Percentiles rank a stretch among this genome's conserved stretches.
Evolutionary conservation across 1,284 basidiomycete genomes (phyloP).

Genomic region (Pseudozyma sp.): DNA sequence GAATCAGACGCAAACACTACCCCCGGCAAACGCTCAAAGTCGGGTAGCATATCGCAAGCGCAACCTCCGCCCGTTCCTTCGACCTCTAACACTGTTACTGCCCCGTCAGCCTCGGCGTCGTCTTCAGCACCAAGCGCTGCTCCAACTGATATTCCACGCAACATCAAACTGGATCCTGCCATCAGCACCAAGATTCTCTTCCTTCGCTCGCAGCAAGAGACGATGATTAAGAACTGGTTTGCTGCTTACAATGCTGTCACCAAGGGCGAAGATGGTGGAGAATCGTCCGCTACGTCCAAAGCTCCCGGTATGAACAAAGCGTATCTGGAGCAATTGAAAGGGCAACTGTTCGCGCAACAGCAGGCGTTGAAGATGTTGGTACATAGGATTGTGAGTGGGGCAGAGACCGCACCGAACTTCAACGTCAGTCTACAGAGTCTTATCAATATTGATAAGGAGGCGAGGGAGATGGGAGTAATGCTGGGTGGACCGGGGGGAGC

Average conservation of each 20-base stretch:
- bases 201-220: conserved; percentile 56
- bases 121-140: conserved; percentile 4
- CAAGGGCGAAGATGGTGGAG: conserved; percentile 17
- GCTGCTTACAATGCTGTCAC: conserved; percentile 30
- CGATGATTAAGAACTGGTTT: conserved; percentile 60
- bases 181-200: conserved; percentile 51
- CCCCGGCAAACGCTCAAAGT: conserved; percentile 43
- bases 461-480: conserved; percentile 53
- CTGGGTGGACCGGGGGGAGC: conserved; percentile 52
- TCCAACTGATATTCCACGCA: conserved; percentile 15
- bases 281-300: conserved; percentile 3
- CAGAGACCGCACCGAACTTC: conserved; percentile 47
- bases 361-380: conserved; percentile 50
- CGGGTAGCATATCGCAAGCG: conserved; percentile 34
- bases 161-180: conserved; percentile 44
- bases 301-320: conserved; percentile 42
- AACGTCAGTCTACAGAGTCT: conserved; percentile 54
- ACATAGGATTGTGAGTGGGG: conserved; percentile 40
- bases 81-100: background rate
- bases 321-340: conserved; percentile 54
- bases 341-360: conserved; percentile 55
- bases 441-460: conserved; percentile 62
- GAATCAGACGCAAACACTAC: conserved; percentile 9
- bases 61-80: conserved; percentile 4
- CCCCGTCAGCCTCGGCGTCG: background rate